Evolutionary conservation across 2,329 filamentous ascomycete genomes (phyloP), one percentile per base, ranked within the genome.

Genomic region (Fusarium virguliforme): DNA sequence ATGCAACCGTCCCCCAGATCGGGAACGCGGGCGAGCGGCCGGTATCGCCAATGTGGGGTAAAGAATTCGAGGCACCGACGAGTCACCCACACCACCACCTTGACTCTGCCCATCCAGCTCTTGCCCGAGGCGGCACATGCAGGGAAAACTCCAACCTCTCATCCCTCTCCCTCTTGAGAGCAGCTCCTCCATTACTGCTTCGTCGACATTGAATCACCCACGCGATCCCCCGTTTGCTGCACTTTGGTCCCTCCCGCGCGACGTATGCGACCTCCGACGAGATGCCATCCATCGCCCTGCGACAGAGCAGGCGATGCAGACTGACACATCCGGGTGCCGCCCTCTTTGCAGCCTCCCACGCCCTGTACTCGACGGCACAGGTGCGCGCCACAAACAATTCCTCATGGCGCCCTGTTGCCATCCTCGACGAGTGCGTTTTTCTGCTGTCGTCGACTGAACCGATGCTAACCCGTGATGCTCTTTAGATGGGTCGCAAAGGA

Each of bases 401-500:
- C 34, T 84, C 86, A 80, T 91, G 89, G 89, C 85, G 90, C 65
- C 89, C 89, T 4, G 87, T 89, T 56, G 88, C 88, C 64, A 86
- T 90, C 26, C 80, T 91, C 15, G 89, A 91, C 78, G 89, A 91
- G 89, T 91, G 82, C 74, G 87, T 75, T 34, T 55, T 41, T 22
- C 34, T 37, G 56, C 64, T 62, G 18, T 13, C 41, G 4, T 53
- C 32, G 34, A 50, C 30, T 32, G 46, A 67, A 6, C 60, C 64
- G 62, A 64, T 71, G 56, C 70, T 73, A 69, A 75, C 60, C 48
- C 55, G 46, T 57, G 48, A 71, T 73, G 53, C 35, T 58, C 55
- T 67, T 46, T 74, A 97, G 94, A 86, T 98, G 95, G 94, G 95
- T 98, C 58, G 91, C 93, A 70, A 93, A 92, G 77, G 94, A 97